Percentiles rank a stretch among this genome's conserved stretches.
These are phyloP conservation scores for Canariomyces notabilis DNA, from an alignment of 2,329 filamentous ascomycete species.

Conservation along the genomic window DNA sequence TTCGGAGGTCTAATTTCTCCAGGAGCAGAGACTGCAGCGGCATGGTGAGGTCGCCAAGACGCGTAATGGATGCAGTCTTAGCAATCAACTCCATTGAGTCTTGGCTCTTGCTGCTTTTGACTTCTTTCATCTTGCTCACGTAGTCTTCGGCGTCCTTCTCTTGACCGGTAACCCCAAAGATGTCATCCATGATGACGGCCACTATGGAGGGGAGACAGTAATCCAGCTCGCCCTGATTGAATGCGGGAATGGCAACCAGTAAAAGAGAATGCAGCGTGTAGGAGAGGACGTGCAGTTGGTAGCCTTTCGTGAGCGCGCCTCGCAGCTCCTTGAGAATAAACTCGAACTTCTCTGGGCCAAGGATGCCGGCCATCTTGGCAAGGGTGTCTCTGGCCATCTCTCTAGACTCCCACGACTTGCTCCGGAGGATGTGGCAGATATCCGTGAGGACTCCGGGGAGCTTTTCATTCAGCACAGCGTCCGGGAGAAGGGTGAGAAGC, in stretches of 20 bases:
- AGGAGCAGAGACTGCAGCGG: slow-evolving; percentile 74
- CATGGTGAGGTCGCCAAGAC: slow-evolving; percentile 68
- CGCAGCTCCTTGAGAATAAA: slow-evolving; percentile 92
- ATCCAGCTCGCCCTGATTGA: slow-evolving; percentile 78
- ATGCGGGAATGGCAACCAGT: slow-evolving; percentile 65
- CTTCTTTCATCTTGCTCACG: slow-evolving; percentile 90
- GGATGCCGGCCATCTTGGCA: slow-evolving; percentile 71
- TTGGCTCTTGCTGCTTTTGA: slow-evolving; percentile 96
- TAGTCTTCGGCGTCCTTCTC: slow-evolving; percentile 98
- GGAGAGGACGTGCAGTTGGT: slow-evolving; percentile 90
- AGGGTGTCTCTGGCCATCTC: slow-evolving; percentile 89
- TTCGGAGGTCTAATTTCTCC: slow-evolving; percentile 77
- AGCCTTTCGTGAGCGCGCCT: slow-evolving; percentile 75
- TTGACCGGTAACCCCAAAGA: slow-evolving; percentile 85
- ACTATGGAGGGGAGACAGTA: slow-evolving; percentile 78
- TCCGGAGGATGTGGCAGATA: slow-evolving; percentile 87
- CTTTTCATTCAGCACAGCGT: slow-evolving; percentile 64
- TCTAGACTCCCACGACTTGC: slow-evolving; percentile 79
- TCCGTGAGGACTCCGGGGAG: slow-evolving; percentile 84
- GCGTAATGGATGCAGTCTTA: slow-evolving; percentile 69
- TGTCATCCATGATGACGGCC: slow-evolving; percentile 90
- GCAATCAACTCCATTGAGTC: slow-evolving; percentile 95
- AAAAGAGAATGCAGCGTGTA: slow-evolving; percentile 93
- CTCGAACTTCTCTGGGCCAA: slow-evolving; percentile 78
- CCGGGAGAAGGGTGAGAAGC: slow-evolving; percentile 73